Percentiles rank a stretch among this genome's conserved stretches.
Evolutionary conservation across 495 filamentous ascomycete genomes (phyloP).

Genomic region (Cercophora scortea): DNA sequence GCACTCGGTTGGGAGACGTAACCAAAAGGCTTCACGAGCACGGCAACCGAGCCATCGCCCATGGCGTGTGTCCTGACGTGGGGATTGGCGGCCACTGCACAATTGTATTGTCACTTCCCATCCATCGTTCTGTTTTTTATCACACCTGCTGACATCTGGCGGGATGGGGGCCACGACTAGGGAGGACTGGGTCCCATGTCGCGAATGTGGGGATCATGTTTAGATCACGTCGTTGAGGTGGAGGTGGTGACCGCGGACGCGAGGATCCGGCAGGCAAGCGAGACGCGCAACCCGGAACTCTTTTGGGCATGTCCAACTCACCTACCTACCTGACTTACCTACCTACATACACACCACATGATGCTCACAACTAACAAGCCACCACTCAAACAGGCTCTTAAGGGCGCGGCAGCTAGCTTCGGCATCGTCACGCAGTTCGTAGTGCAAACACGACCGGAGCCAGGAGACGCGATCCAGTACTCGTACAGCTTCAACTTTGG

Average conservation of each 20-base stretch:
- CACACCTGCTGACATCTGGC: slow-evolving; percentile 3
- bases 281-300: slow-evolving; percentile 45
- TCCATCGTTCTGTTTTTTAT: not conserved
- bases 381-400: slow-evolving; percentile 32
- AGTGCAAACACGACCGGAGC: slow-evolving; percentile 51
- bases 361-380: no score
- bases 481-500: slow-evolving; percentile 39
- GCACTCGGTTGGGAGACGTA: slow-evolving; percentile 54
- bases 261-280: slow-evolving; percentile 44
- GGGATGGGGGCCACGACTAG: slow-evolving; percentile 14
- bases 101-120: slow-evolving; percentile 28
- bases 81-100: slow-evolving; percentile 69
- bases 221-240: slow-evolving; percentile 47
- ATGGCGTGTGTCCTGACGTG: slow-evolving; percentile 55
- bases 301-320: slow-evolving; percentile 36
- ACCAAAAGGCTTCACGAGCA: slow-evolving; percentile 49
- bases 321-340: not conserved
- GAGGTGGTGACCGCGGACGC: slow-evolving; percentile 57
- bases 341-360: no score
- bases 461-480: slow-evolving; percentile 44
- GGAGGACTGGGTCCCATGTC: slow-evolving; percentile 47
- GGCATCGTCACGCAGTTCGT: slow-evolving; percentile 60
- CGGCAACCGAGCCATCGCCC: slow-evolving; percentile 57
- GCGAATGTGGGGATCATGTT: slow-evolving; percentile 47
- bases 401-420: slow-evolving; percentile 54